phyloP scores from a whole-genome alignment of 2,329 filamentous ascomycete species.

The Harringtonia lauricola region DNA sequence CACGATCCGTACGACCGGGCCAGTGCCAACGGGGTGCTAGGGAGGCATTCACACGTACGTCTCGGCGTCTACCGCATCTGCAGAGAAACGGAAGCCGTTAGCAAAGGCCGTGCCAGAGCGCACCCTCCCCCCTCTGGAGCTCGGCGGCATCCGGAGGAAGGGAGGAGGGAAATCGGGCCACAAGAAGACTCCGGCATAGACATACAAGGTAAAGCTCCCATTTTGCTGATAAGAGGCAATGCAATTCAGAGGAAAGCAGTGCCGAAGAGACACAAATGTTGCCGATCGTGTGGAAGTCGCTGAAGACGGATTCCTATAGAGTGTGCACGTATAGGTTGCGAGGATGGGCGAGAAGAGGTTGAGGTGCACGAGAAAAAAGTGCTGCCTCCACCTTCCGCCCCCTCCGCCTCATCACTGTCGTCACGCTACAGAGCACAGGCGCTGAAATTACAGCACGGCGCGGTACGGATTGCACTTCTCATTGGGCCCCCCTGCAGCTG shows the following conservation, averaged over 20 bases:
- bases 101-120: too few species aligned
- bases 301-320: background rate
- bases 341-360: background rate
- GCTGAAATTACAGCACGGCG: too few species aligned
- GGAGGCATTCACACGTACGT: conserved; percentile 45
- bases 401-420: too few species aligned
- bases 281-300: too few species aligned
- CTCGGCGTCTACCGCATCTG: conserved; percentile 96
- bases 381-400: too few species aligned
- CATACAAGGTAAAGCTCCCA: conserved; percentile 37
- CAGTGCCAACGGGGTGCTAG: background rate
- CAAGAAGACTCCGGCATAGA: background rate
- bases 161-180: background rate
- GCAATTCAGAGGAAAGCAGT: background rate
- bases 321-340: background rate
- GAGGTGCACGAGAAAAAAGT: too few species aligned
- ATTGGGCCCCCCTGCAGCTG: background rate
- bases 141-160: background rate
- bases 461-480: too few species aligned
- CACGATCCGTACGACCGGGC: too few species aligned
- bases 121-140: too few species aligned
- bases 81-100: background rate
- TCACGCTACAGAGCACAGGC: too few species aligned
- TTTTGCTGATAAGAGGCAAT: conserved; percentile 15
- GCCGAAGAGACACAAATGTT: too few species aligned